These are phyloP conservation scores for Flaveria trinervia DNA, from an alignment of 129 eudicot genomes.

Conservation along the genomic window DNA sequence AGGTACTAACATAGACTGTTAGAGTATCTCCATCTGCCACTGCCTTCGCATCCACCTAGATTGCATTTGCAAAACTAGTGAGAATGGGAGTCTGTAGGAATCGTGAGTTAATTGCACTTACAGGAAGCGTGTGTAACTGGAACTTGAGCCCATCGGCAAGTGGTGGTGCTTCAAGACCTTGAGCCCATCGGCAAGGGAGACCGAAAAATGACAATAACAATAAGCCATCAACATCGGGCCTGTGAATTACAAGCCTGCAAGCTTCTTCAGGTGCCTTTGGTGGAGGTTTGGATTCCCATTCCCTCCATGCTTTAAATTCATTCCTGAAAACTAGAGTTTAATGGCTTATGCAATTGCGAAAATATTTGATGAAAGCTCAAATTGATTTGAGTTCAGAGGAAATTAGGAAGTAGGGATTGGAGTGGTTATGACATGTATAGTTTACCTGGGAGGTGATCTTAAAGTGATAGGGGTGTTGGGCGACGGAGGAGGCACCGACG, in stretches of 20 bases:
- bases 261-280: constrained; percentile 77
- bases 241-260: constrained; percentile 57
- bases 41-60: constrained; percentile 75
- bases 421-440: too few species aligned
- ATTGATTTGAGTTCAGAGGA: not conserved
- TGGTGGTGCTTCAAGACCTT: constrained; percentile 46
- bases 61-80: not conserved
- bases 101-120: constrained; percentile 36
- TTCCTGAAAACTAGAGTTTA: not conserved
- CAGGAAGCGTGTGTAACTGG: constrained; percentile 73
- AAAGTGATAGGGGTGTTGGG: constrained; percentile 73
- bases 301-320: constrained; percentile 74
- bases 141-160: constrained; percentile 55
- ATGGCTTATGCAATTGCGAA: not conserved
- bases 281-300: constrained; percentile 71
- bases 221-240: constrained; percentile 51
- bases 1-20: constrained; percentile 72
- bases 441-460: constrained; percentile 73
- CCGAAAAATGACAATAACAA: constrained; percentile 54
- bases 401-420: constrained; percentile 70
- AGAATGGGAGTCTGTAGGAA: not conserved
- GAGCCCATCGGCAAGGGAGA: constrained; percentile 64
- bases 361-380: not conserved
- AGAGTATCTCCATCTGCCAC: constrained; percentile 94
- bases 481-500: constrained; percentile 67